A percentile compares a stretch with the other conserved stretches of the same genome.
phyloP scores from a whole-genome alignment of 2,329 filamentous ascomycete genomes.

The Neocatenulostroma microsporum region DNA sequence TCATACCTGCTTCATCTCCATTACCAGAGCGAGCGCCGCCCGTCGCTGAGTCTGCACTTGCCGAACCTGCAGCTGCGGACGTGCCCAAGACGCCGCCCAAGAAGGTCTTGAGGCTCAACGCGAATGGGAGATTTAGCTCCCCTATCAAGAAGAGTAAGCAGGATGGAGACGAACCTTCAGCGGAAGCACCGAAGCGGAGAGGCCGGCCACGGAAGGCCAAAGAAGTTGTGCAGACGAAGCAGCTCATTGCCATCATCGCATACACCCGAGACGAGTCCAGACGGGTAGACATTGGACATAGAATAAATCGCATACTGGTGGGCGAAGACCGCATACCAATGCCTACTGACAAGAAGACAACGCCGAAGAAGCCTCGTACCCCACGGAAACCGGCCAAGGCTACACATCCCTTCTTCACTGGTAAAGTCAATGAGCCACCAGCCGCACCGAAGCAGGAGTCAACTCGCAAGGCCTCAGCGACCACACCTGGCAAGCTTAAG shows the following conservation, averaged over 20 bases:
- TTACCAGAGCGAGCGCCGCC: conserved; percentile 1
- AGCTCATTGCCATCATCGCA: conserved; percentile 20
- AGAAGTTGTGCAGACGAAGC: conserved; percentile 9
- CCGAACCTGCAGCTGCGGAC: neutral
- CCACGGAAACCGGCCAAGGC: conserved; percentile 24
- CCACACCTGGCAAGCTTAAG: conserved; percentile 41
- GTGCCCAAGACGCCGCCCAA: conserved; percentile 23
- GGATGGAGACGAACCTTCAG: conserved; percentile 11
- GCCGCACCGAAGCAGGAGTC: conserved; percentile 22
- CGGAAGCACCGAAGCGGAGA: conserved; percentile 20
- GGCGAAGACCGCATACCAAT: conserved; percentile 22
- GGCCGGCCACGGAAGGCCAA: conserved; percentile 24
- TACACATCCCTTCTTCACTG: conserved; percentile 63
- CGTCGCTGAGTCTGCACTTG: neutral
- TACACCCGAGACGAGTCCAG: conserved; percentile 42
- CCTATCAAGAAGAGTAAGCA: conserved; percentile 30
- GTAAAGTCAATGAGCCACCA: conserved; percentile 38
- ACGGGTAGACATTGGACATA: conserved; percentile 46
- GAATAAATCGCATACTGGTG: conserved; percentile 56
- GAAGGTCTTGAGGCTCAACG: conserved; percentile 35
- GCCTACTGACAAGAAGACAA: conserved; percentile 16
- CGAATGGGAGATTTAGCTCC: conserved; percentile 40
- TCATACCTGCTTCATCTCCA: conserved; percentile 14
- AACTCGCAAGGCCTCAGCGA: conserved; percentile 31
- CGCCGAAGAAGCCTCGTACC: conserved; percentile 14